Conservation (phyloP, 2,329 filamentous ascomycete genomes). For the Botrytis galanthina region DNA sequence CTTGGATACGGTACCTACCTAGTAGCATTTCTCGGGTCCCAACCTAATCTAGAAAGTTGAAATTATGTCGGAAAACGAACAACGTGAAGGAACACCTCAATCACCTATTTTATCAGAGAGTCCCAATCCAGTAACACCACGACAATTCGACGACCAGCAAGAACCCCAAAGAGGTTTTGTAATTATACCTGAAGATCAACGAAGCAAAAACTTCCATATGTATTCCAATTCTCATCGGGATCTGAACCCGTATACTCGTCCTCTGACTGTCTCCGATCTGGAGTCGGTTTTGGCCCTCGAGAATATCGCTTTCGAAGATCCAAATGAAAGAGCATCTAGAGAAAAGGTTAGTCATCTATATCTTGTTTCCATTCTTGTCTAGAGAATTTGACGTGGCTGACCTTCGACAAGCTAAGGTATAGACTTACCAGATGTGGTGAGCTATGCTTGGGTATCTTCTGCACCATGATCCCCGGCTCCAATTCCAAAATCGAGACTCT, state of each 20-base stretch:
- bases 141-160: conserved; percentile 20
- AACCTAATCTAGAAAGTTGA: neutral
- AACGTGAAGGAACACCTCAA: conserved; percentile 16
- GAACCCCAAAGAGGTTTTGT: conserved; percentile 26
- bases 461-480: conserved; percentile 54
- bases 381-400: conserved; percentile 19
- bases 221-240: conserved; percentile 44
- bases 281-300: conserved; percentile 58
- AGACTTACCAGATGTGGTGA: conserved; percentile 72
- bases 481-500: conserved; percentile 54
- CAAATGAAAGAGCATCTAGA: conserved; percentile 48
- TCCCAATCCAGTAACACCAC: conserved; percentile 22
- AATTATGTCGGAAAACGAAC: conserved; percentile 18
- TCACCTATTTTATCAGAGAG: conserved; percentile 26
- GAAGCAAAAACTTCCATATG: conserved; percentile 23
- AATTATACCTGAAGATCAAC: conserved; percentile 31
- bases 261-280: conserved; percentile 65
- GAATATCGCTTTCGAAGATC: conserved; percentile 52
- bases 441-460: conserved; percentile 77
- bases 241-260: conserved; percentile 71
- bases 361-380: neutral
- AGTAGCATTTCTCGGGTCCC: conserved; percentile 1
- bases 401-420: conserved; percentile 64
- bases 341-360: conserved; percentile 49
- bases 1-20: neutral